Conservation (phyloP, 148 eudicot species). For the Cornus florida region DNA sequence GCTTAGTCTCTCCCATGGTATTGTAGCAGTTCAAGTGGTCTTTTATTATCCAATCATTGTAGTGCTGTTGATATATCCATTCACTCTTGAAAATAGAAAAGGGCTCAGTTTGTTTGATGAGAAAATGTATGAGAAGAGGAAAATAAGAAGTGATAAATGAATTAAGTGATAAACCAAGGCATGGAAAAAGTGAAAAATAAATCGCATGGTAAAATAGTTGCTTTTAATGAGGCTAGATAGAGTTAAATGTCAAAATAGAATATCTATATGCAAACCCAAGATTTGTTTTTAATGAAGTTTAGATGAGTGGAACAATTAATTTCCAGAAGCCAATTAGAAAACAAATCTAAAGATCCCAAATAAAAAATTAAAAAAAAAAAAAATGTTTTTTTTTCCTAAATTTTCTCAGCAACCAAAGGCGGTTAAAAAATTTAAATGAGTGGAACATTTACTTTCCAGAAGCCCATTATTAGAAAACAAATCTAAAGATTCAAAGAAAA, state of each 20-base stretch:
- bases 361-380: too few species aligned
- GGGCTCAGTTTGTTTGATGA: not conserved
- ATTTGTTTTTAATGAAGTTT: not conserved
- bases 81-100: not conserved
- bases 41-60: not conserved
- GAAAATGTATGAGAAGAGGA: not conserved
- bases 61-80: not conserved
- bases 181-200: not conserved
- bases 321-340: not conserved
- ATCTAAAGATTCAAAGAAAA: too few species aligned
- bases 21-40: not conserved
- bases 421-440: too few species aligned
- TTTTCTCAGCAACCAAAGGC: not conserved
- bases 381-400: not conserved
- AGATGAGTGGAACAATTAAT: not conserved
- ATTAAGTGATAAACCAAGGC: too few species aligned
- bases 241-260: too few species aligned
- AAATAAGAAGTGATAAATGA: not conserved
- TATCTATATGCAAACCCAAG: not conserved
- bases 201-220: not conserved
- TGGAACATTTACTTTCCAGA: too few species aligned
- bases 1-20: not conserved
- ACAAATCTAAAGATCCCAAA: not conserved
- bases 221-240: not conserved
- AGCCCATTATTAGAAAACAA: too few species aligned